Conservation (phyloP, 805 yeast species). For the Spathaspora sp. region DNA sequence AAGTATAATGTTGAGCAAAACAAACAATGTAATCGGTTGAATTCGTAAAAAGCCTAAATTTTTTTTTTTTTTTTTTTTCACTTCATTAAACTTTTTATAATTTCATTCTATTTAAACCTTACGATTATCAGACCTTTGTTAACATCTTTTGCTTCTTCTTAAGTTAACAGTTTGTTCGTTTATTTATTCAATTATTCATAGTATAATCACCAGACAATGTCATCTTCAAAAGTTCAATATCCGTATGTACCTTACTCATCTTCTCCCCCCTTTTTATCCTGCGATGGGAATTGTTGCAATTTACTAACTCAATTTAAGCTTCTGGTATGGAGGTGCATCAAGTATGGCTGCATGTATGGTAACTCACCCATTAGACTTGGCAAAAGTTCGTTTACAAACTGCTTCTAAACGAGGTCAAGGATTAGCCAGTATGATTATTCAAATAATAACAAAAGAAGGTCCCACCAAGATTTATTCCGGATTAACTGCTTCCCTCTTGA, state of each 20-base stretch:
- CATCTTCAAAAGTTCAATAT: neutral
- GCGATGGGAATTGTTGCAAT: neutral
- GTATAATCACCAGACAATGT: neutral
- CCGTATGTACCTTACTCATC: neutral
- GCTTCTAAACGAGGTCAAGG: slow-evolving; percentile 65
- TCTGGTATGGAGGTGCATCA: slow-evolving; percentile 69
- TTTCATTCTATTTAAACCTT: no score
- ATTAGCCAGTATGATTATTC: slow-evolving; percentile 56
- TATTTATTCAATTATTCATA: no score
- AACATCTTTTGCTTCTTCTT: no score
- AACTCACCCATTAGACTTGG: slow-evolving; percentile 82
- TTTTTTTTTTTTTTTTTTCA: no score
- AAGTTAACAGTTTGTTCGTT: no score
- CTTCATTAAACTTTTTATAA: no score
- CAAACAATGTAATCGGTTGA: no score
- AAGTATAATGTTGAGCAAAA: no score
- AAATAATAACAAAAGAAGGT: slow-evolving; percentile 63
- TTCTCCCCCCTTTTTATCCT: neutral
- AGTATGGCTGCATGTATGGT: slow-evolving; percentile 63
- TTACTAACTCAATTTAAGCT: slow-evolving; percentile 13
- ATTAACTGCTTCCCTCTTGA: slow-evolving; percentile 70
- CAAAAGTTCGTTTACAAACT: slow-evolving; percentile 83
- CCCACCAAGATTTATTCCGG: slow-evolving; percentile 74
- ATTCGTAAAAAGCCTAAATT: no score
- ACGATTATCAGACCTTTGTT: no score